phyloP scores from a whole-genome alignment of 495 filamentous ascomycete species.

The Penicillium tannophilum region DNA sequence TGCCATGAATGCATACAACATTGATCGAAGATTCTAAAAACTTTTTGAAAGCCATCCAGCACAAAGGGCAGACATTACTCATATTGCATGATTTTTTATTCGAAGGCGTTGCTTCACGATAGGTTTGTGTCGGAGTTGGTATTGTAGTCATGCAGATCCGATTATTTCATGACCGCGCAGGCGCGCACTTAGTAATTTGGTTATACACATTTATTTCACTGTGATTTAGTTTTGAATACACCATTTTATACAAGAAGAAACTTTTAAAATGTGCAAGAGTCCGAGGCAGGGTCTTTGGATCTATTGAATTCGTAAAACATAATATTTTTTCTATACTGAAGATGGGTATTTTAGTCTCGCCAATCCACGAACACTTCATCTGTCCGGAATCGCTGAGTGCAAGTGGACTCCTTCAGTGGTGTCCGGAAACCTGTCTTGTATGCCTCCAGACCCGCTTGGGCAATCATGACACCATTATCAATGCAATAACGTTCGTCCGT shows the following conservation, averaged over 20 bases:
- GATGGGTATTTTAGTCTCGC: slow-evolving; percentile 57
- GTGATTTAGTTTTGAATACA: slow-evolving; percentile 6
- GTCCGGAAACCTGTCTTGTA: slow-evolving; percentile 78
- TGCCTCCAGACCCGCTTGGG: slow-evolving; percentile 88
- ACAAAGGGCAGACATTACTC: slow-evolving; percentile 3
- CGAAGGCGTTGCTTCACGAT: slow-evolving; percentile 13
- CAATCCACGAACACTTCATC: slow-evolving; percentile 93
- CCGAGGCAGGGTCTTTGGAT: background rate
- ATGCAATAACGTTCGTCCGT: slow-evolving; percentile 98
- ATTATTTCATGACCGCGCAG: slow-evolving; percentile 12
- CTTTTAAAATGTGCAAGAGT: background rate
- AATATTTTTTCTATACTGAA: slow-evolving; percentile 8
- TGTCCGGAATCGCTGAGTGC: slow-evolving; percentile 92
- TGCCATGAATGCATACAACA: slow-evolving; percentile 4
- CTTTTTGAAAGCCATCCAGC: background rate
- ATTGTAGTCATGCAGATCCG: slow-evolving; percentile 10
- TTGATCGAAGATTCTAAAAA: background rate
- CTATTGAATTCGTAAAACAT: slow-evolving; percentile 27
- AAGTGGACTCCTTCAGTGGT: slow-evolving; percentile 76
- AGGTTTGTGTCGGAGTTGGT: slow-evolving; percentile 11
- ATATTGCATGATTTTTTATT: slow-evolving; percentile 18
- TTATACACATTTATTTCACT: slow-evolving; percentile 1
- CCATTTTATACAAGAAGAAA: background rate
- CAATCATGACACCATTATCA: slow-evolving; percentile 99
- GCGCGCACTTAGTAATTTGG: background rate